phyloP scores from a whole-genome alignment of 257 asterid species.

The Lithospermum erythrorhizon region DNA sequence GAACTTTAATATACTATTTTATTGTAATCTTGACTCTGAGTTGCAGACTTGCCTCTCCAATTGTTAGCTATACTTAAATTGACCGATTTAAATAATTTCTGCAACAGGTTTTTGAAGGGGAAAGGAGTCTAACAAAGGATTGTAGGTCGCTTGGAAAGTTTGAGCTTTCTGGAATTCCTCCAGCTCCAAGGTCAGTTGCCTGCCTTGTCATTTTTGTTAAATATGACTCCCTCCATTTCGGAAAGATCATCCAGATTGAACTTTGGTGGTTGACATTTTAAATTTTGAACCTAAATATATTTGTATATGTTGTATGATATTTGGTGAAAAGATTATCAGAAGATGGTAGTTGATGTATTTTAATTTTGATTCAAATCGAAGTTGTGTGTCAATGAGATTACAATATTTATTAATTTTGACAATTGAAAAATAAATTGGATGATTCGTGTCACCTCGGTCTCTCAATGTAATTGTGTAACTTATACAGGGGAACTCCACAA shows the following conservation, averaged over 20 bases:
- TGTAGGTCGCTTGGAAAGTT: constrained; percentile 57
- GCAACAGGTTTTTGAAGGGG: background rate
- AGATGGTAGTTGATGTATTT: too few species aligned
- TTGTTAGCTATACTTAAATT: background rate
- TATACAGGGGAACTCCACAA: constrained; percentile 87
- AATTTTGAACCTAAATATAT: too few species aligned
- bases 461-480: background rate
- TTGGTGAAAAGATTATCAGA: too few species aligned
- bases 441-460: too few species aligned
- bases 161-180: constrained; percentile 71
- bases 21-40: background rate
- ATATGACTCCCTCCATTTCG: background rate
- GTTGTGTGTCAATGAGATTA: too few species aligned
- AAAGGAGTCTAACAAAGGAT: background rate
- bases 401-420: too few species aligned
- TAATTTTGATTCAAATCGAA: too few species aligned
- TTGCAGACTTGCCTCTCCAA: background rate
- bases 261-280: too few species aligned
- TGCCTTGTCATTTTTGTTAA: background rate
- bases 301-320: too few species aligned
- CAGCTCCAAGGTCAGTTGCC: background rate
- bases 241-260: too few species aligned
- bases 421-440: too few species aligned
- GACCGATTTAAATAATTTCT: background rate
- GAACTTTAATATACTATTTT: background rate